Evolutionary conservation across 1,284 basidiomycete species (phyloP).

Genomic region (Ustilago xerochloae): DNA sequence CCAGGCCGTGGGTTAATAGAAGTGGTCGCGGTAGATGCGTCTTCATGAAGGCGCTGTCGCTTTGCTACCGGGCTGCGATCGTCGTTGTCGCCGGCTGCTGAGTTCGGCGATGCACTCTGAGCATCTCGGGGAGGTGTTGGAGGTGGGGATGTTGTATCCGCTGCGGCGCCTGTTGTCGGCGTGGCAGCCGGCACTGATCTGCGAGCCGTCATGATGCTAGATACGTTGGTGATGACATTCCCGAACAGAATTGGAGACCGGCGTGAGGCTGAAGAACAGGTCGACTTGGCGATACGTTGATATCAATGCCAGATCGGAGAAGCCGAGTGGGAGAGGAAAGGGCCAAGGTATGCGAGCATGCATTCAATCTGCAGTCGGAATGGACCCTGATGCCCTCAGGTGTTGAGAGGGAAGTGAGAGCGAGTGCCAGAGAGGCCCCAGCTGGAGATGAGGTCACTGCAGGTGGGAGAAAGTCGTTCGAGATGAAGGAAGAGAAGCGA

Average conservation of each 20-base stretch:
- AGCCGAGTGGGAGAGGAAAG: not conserved
- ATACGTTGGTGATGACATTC: not conserved
- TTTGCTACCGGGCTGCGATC: not conserved
- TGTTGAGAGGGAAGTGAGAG: not conserved
- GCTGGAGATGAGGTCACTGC: not conserved
- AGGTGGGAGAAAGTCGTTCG: not conserved
- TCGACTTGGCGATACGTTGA: not conserved
- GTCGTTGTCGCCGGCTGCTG: not conserved
- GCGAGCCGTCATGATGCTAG: conserved; percentile 8
- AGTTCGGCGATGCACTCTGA: not conserved
- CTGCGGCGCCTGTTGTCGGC: not conserved
- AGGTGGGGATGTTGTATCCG: not conserved
- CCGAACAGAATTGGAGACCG: not conserved
- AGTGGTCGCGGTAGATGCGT: not conserved
- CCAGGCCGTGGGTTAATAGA: not conserved
- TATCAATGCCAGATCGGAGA: not conserved
- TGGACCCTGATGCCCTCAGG: too few relatives aligned
- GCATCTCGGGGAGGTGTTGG: not conserved
- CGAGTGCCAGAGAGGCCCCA: not conserved
- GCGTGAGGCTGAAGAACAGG: not conserved
- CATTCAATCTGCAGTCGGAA: too few relatives aligned
- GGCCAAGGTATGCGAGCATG: too few relatives aligned
- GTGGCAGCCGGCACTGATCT: conserved; percentile 7
- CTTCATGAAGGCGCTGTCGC: conserved; percentile 2
- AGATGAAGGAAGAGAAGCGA: not conserved